These are phyloP conservation scores for Blastomyces percursus DNA, from an alignment of 2,329 filamentous ascomycete genomes.

Conservation along the genomic window DNA sequence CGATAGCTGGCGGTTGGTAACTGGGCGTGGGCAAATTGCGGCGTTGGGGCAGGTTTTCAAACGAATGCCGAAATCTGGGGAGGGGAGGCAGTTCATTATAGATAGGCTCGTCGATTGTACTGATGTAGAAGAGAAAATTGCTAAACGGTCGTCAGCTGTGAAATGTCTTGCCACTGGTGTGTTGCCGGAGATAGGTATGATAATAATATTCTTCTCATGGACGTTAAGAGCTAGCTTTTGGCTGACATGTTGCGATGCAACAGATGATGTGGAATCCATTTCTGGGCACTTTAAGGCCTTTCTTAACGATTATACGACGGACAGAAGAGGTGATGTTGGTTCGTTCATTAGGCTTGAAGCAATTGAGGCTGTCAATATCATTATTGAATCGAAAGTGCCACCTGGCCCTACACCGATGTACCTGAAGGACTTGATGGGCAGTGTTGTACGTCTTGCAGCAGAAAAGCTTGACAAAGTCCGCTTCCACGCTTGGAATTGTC, in stretches of 20 bases:
- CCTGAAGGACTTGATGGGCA: conserved; percentile 24
- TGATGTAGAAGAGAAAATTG: conserved; percentile 29
- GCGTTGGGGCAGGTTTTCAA: conserved; percentile 33
- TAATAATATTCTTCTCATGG: background rate
- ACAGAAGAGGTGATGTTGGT: conserved; percentile 78
- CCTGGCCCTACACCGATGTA: conserved; percentile 11
- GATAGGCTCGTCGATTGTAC: conserved; percentile 27
- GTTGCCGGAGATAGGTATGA: conserved; percentile 29
- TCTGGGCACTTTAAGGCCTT: conserved; percentile 25
- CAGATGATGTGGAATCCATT: conserved; percentile 24
- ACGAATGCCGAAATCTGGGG: conserved; percentile 19
- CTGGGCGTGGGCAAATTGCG: conserved; percentile 35
- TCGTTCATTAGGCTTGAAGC: conserved; percentile 75
- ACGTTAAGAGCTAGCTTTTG: background rate
- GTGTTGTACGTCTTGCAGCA: conserved; percentile 57
- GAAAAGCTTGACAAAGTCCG: conserved; percentile 89
- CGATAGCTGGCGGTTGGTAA: conserved; percentile 27
- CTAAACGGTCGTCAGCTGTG: conserved; percentile 33
- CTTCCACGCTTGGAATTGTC: conserved; percentile 38
- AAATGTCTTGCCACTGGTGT: conserved; percentile 29
- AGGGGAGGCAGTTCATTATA: conserved; percentile 22
- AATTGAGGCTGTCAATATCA: conserved; percentile 49
- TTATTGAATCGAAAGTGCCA: conserved; percentile 19
- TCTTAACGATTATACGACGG: conserved; percentile 83
- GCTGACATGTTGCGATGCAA: background rate